A percentile compares a stretch with the other conserved stretches of the same genome.
These are phyloP conservation scores for Neonectria sp. DNA, from an alignment of 2,329 filamentous ascomycete species.

Conservation along the genomic window DNA sequence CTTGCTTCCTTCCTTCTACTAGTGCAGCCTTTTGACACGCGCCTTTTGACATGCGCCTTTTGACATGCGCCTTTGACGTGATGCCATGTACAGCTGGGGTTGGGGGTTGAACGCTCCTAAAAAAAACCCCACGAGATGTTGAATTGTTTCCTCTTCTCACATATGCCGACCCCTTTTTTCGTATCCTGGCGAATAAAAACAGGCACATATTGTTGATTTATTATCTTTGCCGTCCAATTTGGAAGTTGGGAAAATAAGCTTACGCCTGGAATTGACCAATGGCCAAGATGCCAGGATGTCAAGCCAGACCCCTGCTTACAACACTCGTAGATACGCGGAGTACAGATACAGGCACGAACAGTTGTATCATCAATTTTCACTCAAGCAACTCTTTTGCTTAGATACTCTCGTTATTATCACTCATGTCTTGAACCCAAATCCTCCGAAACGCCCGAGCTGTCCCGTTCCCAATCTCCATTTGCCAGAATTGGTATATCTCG, in stretches of 20 bases:
- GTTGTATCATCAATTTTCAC: constrained; percentile 14
- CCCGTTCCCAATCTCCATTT: constrained; percentile 5
- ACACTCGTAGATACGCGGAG: neutral
- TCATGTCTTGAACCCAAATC: constrained; percentile 6
- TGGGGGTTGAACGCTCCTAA: neutral
- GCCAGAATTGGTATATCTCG: constrained; percentile 1
- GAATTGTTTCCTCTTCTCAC: too few species aligned
- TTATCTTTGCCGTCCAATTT: neutral
- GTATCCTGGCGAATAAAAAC: neutral
- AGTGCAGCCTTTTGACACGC: neutral
- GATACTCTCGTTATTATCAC: constrained; percentile 12
- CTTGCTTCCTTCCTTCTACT: neutral
- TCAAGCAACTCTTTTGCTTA: constrained; percentile 7
- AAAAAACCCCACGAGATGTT: neutral
- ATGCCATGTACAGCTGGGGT: neutral
- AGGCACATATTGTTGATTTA: neutral
- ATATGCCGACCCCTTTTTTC: neutral
- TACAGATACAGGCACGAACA: neutral
- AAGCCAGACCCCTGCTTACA: neutral
- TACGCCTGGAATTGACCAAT: neutral
- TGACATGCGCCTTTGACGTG: neutral
- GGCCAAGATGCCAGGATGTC: neutral
- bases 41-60: neutral
- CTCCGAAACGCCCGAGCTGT: constrained; percentile 21
- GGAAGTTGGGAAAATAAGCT: neutral